Conservation (phyloP, 1,284 basidiomycete genomes). For the Malassezia caprae region DNA sequence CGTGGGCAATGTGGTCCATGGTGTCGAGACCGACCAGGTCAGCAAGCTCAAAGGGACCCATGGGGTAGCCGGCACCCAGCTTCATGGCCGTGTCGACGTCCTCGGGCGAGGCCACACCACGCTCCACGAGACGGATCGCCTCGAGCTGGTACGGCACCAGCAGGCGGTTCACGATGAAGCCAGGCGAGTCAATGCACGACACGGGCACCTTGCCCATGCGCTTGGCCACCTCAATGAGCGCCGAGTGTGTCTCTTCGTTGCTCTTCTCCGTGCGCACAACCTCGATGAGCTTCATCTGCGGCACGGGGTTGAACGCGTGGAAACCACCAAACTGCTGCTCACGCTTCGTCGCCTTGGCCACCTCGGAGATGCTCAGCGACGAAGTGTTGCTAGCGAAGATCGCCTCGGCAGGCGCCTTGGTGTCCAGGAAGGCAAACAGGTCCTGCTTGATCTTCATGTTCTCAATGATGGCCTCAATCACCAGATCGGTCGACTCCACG, state of each 20-base stretch:
- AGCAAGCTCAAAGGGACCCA: conserved; percentile 55
- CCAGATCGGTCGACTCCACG: conserved; percentile 53
- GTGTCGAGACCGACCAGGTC: conserved; percentile 55
- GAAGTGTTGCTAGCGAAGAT: conserved; percentile 57
- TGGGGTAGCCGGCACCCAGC: conserved; percentile 53
- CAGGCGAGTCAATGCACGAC: conserved; percentile 52
- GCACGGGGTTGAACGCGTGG: conserved; percentile 53
- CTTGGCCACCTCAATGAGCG: conserved; percentile 52
- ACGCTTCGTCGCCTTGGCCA: conserved; percentile 49
- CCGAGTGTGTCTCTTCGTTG: conserved; percentile 51
- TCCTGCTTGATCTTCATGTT: conserved; percentile 55
- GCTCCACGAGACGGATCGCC: conserved; percentile 55
- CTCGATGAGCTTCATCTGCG: conserved; percentile 55
- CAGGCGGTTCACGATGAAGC: conserved; percentile 55
- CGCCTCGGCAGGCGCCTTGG: conserved; percentile 50
- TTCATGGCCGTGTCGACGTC: conserved; percentile 58
- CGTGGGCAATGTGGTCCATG: conserved; percentile 51
- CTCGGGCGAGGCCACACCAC: conserved; percentile 55
- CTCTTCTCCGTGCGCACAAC: conserved; percentile 53
- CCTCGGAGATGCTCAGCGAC: conserved; percentile 53
- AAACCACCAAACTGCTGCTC: conserved; percentile 49
- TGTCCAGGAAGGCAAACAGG: conserved; percentile 54
- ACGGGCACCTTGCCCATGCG: conserved; percentile 55
- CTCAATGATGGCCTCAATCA: conserved; percentile 57
- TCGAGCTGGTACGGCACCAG: conserved; percentile 55